Percentiles rank a stretch among this genome's conserved stretches.
phyloP scores from a whole-genome alignment of 768 basidiomycete species.

The Calvatia gigantea region DNA sequence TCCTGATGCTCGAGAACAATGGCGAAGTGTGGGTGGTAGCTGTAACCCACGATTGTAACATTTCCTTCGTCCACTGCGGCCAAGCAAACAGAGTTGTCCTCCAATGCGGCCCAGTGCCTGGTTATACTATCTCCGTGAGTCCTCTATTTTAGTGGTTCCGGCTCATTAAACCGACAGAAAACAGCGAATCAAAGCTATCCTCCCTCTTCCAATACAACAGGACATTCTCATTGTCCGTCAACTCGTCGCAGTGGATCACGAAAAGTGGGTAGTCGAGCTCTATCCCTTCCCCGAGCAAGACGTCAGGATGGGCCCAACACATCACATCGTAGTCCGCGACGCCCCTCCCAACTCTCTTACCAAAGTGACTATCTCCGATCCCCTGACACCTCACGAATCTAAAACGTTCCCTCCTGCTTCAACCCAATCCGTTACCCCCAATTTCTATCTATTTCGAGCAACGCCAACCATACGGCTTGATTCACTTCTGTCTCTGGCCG shows the following conservation, averaged over 20 bases:
- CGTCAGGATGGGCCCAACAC: neutral
- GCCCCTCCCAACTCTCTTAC: neutral
- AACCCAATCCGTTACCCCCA: slow-evolving; percentile 30
- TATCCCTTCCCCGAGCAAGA: slow-evolving; percentile 4
- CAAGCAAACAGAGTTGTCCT: slow-evolving; percentile 29
- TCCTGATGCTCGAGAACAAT: slow-evolving; percentile 26
- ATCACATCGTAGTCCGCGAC: neutral
- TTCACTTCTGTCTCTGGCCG: slow-evolving; percentile 28
- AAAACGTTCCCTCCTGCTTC: slow-evolving; percentile 2
- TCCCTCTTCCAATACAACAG: slow-evolving; percentile 47
- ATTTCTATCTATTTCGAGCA: slow-evolving; percentile 36
- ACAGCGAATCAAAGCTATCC: slow-evolving; percentile 48
- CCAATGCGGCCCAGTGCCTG: slow-evolving; percentile 22
- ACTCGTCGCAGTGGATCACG: neutral
- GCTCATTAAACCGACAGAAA: slow-evolving; percentile 19
- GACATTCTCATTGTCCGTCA: slow-evolving; percentile 49
- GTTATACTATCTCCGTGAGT: slow-evolving; percentile 22
- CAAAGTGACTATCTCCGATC: slow-evolving; percentile 9
- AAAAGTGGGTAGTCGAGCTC: slow-evolving; percentile 9
- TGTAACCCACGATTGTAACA: slow-evolving; percentile 11
- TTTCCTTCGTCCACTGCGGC: slow-evolving; percentile 16
- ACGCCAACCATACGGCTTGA: slow-evolving; percentile 24
- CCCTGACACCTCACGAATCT: slow-evolving; percentile 12
- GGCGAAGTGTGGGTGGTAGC: slow-evolving; percentile 16
- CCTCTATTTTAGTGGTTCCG: neutral